phyloP scores from a whole-genome alignment of 1,139 yeast species.

The Torulaspora pretoriensis region DNA sequence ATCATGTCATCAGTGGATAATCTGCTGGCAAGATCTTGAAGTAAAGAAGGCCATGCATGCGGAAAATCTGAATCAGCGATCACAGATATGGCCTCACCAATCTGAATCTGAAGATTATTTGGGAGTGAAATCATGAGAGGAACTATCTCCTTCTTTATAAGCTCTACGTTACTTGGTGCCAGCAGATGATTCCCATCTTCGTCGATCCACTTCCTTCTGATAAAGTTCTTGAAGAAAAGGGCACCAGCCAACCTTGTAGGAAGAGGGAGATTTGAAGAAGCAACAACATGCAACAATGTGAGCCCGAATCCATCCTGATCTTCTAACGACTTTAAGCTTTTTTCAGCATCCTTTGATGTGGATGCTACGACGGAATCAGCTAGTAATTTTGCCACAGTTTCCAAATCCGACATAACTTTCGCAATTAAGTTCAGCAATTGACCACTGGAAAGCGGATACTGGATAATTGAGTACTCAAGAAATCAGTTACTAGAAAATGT shows the following conservation, averaged over 20 bases:
- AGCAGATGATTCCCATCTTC: slow-evolving; percentile 79
- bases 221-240: slow-evolving; percentile 80
- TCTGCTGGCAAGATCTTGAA: slow-evolving; percentile 69
- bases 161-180: slow-evolving; percentile 55
- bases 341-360: slow-evolving; percentile 59
- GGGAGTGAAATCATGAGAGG: slow-evolving; percentile 81
- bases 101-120: slow-evolving; percentile 70
- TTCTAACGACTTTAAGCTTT: slow-evolving; percentile 57
- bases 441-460: neutral
- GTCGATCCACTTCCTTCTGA: slow-evolving; percentile 82
- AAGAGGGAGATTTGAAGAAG: slow-evolving; percentile 50
- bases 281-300: slow-evolving; percentile 71
- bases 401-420: slow-evolving; percentile 37
- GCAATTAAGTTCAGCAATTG: neutral
- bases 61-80: slow-evolving; percentile 98
- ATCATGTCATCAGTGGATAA: slow-evolving; percentile 59
- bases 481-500: neutral
- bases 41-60: slow-evolving; percentile 73
- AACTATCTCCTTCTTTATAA: slow-evolving; percentile 73
- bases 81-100: slow-evolving; percentile 87
- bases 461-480: neutral
- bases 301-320: slow-evolving; percentile 67
- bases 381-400: slow-evolving; percentile 35
- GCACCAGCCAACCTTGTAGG: slow-evolving; percentile 83
- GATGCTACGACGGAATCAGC: slow-evolving; percentile 41